Evolutionary conservation across 73 alveolate genomes (phyloP), one percentile per base, ranked within the genome.

Genomic region (Paraurostyla sp.): DNA sequence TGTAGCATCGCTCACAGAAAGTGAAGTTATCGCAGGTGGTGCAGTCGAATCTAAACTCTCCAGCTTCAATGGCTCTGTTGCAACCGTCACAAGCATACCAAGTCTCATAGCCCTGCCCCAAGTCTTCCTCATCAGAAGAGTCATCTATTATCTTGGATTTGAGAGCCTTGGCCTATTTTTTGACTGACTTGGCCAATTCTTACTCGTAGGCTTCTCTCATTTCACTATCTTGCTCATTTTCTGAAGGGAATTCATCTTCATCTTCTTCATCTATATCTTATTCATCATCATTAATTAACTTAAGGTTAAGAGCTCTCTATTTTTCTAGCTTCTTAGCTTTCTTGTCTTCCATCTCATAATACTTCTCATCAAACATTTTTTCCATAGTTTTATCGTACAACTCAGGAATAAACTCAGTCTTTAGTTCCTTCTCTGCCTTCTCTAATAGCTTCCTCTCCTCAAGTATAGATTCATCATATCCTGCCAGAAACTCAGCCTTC

Each of bases 51-150:
- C 99, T 94, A 58, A 89, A 94, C 88, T 93, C 89, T n/a, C 98
- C 98, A 59, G 93, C 98, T 42, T 96, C 92, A 46, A 98, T 92
- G 0, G 99, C 97, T 68, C 95, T 91, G 92, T 92, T 93, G 87
- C 99, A 98, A n/a, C 91, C 91, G 83, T 98, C 99, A 83, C 99
- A 98, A 58, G 92, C 93, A 96, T 95, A 98, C 99, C 99, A 98
- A 56, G 94, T 92, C 49, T 94, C 94, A 30, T 96, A 97, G 57
- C 87, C 94, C n/a, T n/a, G n/a, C 25, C 73, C 95, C 13, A 58
- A 25, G 35, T 50, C 78, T 32, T 86, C 48, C 42, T 71, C 27
- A 40, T 27, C 83, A 25, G n/a, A n/a, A n/a, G n/a, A n/a, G n/a
- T 36, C 92, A 62, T 65, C 82, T 58, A 62, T 45, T 22, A 86